Base-by-base conservation (phyloP, 352 stramenopile species). In the Elongisporangium anandrum region DNA sequence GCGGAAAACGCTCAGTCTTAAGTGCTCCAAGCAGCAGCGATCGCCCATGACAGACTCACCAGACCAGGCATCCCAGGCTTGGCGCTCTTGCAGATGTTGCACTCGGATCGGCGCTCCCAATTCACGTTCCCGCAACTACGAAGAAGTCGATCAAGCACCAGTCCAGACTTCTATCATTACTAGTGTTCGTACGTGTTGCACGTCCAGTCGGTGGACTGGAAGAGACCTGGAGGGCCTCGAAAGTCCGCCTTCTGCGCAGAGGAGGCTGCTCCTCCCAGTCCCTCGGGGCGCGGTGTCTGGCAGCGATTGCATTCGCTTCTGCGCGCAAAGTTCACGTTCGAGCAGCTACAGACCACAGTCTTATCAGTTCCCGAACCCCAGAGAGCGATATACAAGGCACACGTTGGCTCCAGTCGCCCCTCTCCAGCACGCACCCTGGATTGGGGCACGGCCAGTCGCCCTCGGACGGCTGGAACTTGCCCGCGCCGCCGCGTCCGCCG, bases 391-490 rank as follows among this genome's bases (percentile, higher is more conserved):
- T 4, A 10, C 2, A 26, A 54, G 19, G n/a, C n/a, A n/a, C n/a
- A n/a, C n/a, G n/a, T n/a, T n/a, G n/a, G 57, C 47, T 13, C 10
- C 13, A 45, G 7, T 17, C 34, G 34, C 13, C 8, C 17, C 34
- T 45, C 34, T 45, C 5, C 34, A 17, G 10, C 34, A 52, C 63
- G 20, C 56, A 91, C 85, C 81, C 79, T 54, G 82, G 77, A 63
- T 94, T 94, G n/a, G 85, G 82, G 52, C 85, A 94, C 55, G 74
- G 63, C 85, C 85, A 94, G 69, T 94, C 82, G 22, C 85, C 82
- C 7, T 91, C 79, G 21, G 66, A 80, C 52, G 77, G 68, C 72
- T 81, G 80, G 65, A 73, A 80, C n/a, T 78, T 65, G 15, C 72
- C 72, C 26, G 65, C 56, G 49, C 71, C 75, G 9, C 75, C 69